Conservation (phyloP, 495 filamentous ascomycete genomes). For the Penicillium lagena region DNA sequence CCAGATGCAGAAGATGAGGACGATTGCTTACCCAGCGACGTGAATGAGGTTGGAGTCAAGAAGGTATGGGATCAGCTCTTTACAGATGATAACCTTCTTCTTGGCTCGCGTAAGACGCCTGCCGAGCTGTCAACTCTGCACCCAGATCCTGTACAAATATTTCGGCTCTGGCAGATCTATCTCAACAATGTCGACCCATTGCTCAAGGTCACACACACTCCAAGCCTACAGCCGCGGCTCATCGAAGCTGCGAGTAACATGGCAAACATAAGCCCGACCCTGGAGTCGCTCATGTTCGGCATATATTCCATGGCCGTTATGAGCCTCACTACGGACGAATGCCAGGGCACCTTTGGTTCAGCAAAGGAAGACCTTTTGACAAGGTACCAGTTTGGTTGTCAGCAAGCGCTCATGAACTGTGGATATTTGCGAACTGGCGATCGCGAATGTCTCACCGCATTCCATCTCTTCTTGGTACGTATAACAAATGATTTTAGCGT, state of each 20-base stretch:
- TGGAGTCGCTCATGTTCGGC: slow-evolving; percentile 46
- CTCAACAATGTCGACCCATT: slow-evolving; percentile 47
- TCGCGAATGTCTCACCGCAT: slow-evolving; percentile 51
- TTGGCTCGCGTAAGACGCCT: slow-evolving; percentile 32
- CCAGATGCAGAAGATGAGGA: no score
- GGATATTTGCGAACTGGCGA: slow-evolving; percentile 38
- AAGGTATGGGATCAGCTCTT: slow-evolving; percentile 37
- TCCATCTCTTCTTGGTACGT: slow-evolving; percentile 54
- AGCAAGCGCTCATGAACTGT: slow-evolving; percentile 47
- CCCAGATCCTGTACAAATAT: slow-evolving; percentile 35
- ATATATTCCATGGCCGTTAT: slow-evolving; percentile 48
- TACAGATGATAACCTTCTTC: slow-evolving; percentile 35
- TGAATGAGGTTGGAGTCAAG: slow-evolving; percentile 27
- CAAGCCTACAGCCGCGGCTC: slow-evolving; percentile 36
- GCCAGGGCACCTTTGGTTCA: slow-evolving; percentile 30
- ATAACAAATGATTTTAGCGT: neutral
- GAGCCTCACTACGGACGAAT: slow-evolving; percentile 38
- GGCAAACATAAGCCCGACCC: slow-evolving; percentile 7
- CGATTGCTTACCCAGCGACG: slow-evolving; percentile 5
- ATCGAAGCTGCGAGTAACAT: slow-evolving; percentile 28
- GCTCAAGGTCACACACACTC: slow-evolving; percentile 45
- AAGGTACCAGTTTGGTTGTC: slow-evolving; percentile 46
- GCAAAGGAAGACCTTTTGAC: slow-evolving; percentile 38
- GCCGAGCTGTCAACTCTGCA: slow-evolving; percentile 43
- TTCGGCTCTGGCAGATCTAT: slow-evolving; percentile 44